Evolutionary conservation across 2,329 filamentous ascomycete species (phyloP).

Genomic region (Fusarium solani-melongenae): DNA sequence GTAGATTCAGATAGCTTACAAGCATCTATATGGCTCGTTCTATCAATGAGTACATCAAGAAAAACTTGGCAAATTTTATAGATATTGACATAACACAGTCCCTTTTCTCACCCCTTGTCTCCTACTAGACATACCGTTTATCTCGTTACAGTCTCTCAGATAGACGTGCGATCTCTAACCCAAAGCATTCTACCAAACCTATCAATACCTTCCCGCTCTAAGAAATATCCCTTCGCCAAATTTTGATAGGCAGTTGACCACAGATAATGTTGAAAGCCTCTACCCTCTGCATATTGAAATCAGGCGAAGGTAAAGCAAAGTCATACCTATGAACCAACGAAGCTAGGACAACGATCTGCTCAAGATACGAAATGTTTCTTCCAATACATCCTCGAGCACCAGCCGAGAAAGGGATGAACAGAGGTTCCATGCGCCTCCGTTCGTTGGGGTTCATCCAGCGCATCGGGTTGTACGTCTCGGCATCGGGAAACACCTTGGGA

Average conservation of each 20-base stretch:
- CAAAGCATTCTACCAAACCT: no score
- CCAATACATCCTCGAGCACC: neutral
- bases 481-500: neutral
- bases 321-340: conserved; percentile 55
- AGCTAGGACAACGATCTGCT: conserved; percentile 54
- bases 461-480: neutral
- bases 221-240: conserved; percentile 15
- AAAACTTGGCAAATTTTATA: no score
- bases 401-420: neutral
- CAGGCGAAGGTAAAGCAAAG: conserved; percentile 40
- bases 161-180: no score
- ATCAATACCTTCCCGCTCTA: no score
- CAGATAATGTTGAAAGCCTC: conserved; percentile 27
- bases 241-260: conserved; percentile 19
- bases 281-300: conserved; percentile 13
- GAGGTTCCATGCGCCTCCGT: neutral
- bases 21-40: no score
- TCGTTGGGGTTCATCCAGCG: neutral
- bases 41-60: no score
- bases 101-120: no score
- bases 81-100: no score
- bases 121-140: no score
- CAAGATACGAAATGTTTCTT: neutral
- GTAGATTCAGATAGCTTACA: no score
- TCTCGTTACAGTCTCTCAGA: no score